Conservation (phyloP, 345 rosid species). For the Viola odorata region DNA sequence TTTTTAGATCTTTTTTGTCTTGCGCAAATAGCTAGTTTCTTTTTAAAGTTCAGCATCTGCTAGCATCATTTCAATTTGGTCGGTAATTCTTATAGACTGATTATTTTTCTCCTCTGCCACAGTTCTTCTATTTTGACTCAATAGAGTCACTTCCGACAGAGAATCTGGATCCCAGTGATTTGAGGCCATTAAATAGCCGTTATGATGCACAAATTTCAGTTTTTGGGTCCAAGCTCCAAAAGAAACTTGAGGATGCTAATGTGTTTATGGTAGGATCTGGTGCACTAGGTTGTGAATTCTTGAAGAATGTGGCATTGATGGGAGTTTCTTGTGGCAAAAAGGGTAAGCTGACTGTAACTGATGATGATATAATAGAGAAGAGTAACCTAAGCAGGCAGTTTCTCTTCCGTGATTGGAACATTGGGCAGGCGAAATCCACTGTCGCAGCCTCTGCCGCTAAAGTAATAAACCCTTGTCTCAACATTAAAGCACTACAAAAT, state of each 20-base stretch:
- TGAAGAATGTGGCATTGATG: slow-evolving; percentile 92
- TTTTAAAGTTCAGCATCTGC: neutral
- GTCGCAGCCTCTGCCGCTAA: slow-evolving; percentile 96
- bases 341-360: slow-evolving; percentile 91
- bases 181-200: slow-evolving; percentile 68
- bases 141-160: slow-evolving; percentile 85
- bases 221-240: slow-evolving; percentile 87
- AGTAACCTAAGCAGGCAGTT: slow-evolving; percentile 99
- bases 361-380: slow-evolving; percentile 98
- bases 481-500: slow-evolving; percentile 85
- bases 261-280: slow-evolving; percentile 92
- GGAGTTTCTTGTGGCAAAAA: slow-evolving; percentile 81
- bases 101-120: slow-evolving; percentile 21
- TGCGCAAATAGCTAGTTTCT: neutral
- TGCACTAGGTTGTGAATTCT: slow-evolving; percentile 95
- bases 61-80: slow-evolving; percentile 5
- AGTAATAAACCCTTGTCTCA: slow-evolving; percentile 62
- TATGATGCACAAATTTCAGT: slow-evolving; percentile 98
- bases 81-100: slow-evolving; percentile 8
- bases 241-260: slow-evolving; percentile 84
- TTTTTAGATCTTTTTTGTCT: neutral
- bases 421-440: slow-evolving; percentile 97
- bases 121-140: slow-evolving; percentile 97
- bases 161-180: slow-evolving; percentile 61
- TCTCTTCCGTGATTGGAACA: slow-evolving; percentile 98